Conservation (phyloP, 2,329 filamentous ascomycete genomes). For the Trichoderma sp. region DNA sequence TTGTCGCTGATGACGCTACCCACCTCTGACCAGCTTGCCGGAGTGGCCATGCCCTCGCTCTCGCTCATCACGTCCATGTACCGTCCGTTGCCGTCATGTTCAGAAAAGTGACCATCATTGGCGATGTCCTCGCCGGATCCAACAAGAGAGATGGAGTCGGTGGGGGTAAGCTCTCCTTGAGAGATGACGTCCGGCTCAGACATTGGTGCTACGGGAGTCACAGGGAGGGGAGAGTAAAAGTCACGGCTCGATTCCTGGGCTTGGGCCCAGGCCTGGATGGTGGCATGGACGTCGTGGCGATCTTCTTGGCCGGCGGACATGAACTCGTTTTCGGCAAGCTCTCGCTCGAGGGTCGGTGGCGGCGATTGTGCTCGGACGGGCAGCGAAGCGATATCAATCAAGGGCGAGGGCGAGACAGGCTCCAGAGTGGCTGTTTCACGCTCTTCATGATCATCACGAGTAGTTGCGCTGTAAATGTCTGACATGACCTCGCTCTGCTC, state of each 20-base stretch:
- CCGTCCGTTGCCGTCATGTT: constrained; percentile 36
- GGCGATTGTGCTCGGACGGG: constrained; percentile 19
- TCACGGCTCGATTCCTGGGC: constrained; percentile 49
- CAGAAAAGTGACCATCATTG: constrained; percentile 40
- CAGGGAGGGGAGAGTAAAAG: constrained; percentile 61
- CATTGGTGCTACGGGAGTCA: constrained; percentile 45
- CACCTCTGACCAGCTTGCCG: constrained; percentile 62
- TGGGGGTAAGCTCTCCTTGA: constrained; percentile 56
- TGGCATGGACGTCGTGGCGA: constrained; percentile 50
- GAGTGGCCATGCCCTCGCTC: constrained; percentile 57
- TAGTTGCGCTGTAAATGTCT: constrained; percentile 58
- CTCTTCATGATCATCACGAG: constrained; percentile 35
- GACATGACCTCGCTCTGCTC: constrained; percentile 48
- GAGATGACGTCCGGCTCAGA: constrained; percentile 53
- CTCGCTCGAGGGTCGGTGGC: constrained; percentile 36
- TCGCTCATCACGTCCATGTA: constrained; percentile 58
- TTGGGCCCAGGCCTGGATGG: constrained; percentile 64
- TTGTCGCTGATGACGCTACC: constrained; percentile 60
- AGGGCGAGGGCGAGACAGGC: constrained; percentile 20
- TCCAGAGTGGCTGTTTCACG: constrained; percentile 26
- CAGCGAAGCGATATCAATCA: constrained; percentile 34
- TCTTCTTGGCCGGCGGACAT: constrained; percentile 51
- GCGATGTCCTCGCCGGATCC: constrained; percentile 50
- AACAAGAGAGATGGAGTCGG: constrained; percentile 54
- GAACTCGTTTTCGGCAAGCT: constrained; percentile 44